These are phyloP conservation scores for Astragalus membranaceus DNA, from an alignment of 306 rosid species.

Conservation along the genomic window DNA sequence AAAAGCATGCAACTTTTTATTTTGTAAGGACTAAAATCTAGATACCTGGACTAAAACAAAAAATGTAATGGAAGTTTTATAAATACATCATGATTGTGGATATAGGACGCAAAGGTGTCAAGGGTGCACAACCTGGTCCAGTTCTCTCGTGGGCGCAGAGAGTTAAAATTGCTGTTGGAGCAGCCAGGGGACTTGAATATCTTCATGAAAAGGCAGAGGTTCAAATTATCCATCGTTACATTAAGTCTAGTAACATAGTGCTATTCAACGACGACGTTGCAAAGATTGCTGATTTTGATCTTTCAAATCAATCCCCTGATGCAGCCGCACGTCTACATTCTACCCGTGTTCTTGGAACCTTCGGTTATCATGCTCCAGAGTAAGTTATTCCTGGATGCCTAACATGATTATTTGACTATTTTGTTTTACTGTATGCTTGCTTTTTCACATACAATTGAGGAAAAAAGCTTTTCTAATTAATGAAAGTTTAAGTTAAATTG, in stretches of 20 bases:
- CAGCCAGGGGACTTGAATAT: slow-evolving; percentile 76
- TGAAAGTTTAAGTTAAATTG: no score
- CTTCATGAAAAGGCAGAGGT: slow-evolving; percentile 72
- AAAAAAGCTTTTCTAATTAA: no score
- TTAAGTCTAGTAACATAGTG: slow-evolving; percentile 73
- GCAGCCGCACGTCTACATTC: slow-evolving; percentile 79
- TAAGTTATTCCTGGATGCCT: slow-evolving; percentile 31
- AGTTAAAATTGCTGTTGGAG: slow-evolving; percentile 79
- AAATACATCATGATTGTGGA: slow-evolving; percentile 3
- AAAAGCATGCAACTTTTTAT: no score
- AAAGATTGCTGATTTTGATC: slow-evolving; percentile 77
- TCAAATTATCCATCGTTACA: slow-evolving; percentile 68
- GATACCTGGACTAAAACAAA: no score
- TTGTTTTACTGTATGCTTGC: background rate
- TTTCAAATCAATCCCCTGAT: slow-evolving; percentile 84
- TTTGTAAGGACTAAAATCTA: no score
- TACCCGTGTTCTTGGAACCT: slow-evolving; percentile 89
- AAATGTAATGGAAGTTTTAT: no score
- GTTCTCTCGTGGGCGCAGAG: slow-evolving; percentile 70
- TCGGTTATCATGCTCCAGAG: slow-evolving; percentile 94
- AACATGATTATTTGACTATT: background rate
- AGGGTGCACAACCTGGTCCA: slow-evolving; percentile 68
- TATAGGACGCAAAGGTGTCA: slow-evolving; percentile 65
- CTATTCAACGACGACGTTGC: slow-evolving; percentile 65
- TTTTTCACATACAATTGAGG: background rate